Evolutionary conservation across 2,329 filamentous ascomycete species (phyloP).

Genomic region (Falciphora oryzae): DNA sequence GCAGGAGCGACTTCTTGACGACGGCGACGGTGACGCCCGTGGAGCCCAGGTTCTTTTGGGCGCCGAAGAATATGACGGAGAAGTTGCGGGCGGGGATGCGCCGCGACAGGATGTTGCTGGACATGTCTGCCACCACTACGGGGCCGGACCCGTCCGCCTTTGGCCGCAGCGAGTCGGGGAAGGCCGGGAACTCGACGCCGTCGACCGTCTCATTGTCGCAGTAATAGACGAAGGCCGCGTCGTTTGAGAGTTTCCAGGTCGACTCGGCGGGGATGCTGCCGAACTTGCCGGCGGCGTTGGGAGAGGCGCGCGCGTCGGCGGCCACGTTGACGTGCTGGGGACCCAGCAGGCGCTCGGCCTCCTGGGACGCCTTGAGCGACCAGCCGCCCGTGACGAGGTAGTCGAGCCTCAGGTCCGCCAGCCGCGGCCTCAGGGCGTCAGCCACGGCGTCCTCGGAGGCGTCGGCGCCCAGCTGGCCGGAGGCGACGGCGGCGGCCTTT

Average conservation of each 20-base stretch:
- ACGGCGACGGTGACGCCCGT: conserved; percentile 84
- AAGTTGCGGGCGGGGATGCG: conserved; percentile 73
- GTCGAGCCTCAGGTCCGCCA: conserved; percentile 70
- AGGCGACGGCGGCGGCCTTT: conserved; percentile 50
- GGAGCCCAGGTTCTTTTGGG: conserved; percentile 88
- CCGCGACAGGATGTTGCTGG: conserved; percentile 84
- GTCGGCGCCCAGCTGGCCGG: conserved; percentile 34
- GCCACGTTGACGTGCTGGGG: conserved; percentile 73
- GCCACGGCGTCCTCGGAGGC: conserved; percentile 24
- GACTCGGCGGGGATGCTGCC: conserved; percentile 73
- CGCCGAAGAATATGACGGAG: conserved; percentile 82
- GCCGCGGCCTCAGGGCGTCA: conserved; percentile 22
- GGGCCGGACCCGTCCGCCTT: conserved; percentile 56
- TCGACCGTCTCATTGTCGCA: conserved; percentile 95
- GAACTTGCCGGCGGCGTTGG: conserved; percentile 70
- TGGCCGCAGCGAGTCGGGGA: conserved; percentile 55
- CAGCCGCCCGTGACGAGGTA: conserved; percentile 89
- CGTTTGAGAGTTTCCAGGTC: conserved; percentile 67
- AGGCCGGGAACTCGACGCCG: conserved; percentile 80
- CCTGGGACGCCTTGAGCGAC: conserved; percentile 83
- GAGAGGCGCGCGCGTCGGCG: conserved; percentile 11
- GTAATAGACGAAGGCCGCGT: conserved; percentile 74
- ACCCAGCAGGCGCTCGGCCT: conserved; percentile 73
- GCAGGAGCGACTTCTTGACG: conserved; percentile 73
- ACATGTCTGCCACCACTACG: conserved; percentile 88